phyloP scores from a whole-genome alignment of 179 eudicot species.

The Silene vulgaris region DNA sequence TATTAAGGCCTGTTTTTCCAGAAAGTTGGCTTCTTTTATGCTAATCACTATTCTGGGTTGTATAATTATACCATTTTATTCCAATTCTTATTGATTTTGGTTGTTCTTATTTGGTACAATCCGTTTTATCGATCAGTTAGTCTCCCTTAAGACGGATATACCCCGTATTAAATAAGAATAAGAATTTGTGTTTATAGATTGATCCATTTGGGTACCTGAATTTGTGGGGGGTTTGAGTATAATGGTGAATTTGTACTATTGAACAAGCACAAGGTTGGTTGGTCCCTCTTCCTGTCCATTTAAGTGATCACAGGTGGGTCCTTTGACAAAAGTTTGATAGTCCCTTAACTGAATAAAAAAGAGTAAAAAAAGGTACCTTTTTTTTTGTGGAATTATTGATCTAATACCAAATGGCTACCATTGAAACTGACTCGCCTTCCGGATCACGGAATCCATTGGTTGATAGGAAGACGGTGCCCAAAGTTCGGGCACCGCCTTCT shows the following conservation, averaged over 20 bases:
- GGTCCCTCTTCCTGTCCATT: conserved; percentile 30
- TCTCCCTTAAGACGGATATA: too few species aligned
- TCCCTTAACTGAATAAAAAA: conserved; percentile 32
- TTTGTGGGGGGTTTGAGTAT: neutral
- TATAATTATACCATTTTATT: neutral
- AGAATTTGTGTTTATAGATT: neutral
- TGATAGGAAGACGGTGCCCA: conserved; percentile 32
- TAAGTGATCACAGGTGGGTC: conserved; percentile 48
- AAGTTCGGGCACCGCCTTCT: conserved; percentile 28
- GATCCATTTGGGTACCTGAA: conserved; percentile 4
- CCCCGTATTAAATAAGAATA: too few species aligned
- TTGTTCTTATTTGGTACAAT: neutral
- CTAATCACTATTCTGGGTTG: conserved; percentile 20
- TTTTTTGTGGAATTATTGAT: conserved; percentile 31
- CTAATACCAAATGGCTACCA: conserved; percentile 36
- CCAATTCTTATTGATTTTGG: neutral
- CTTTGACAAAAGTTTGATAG: conserved; percentile 41
- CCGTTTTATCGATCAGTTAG: too few species aligned
- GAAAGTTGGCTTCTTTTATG: conserved; percentile 6
- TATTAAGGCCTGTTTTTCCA: neutral
- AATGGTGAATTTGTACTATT: neutral
- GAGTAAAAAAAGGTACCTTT: conserved; percentile 29
- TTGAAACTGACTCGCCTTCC: conserved; percentile 22
- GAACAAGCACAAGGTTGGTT: conserved; percentile 1
- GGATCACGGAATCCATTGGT: conserved; percentile 1